These are phyloP conservation scores for Lenwebbia sp. DNA, from an alignment of 345 rosid genomes.

Conservation along the genomic window DNA sequence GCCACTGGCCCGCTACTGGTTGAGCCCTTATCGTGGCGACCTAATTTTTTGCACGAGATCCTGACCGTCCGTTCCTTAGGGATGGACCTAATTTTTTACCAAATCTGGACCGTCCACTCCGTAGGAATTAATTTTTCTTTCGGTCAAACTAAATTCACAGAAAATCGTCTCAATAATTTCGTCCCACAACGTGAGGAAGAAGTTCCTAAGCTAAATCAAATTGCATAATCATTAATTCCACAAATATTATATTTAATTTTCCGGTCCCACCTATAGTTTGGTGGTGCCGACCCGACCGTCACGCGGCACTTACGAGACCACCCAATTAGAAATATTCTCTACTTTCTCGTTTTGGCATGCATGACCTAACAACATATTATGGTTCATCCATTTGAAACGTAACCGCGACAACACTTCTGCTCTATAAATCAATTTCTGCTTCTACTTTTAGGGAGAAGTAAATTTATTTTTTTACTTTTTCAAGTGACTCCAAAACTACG, in stretches of 20 bases:
- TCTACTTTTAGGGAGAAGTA: no score
- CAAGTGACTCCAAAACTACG: no score
- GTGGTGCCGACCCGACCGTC: fast-evolving
- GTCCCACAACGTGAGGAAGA: not conserved
- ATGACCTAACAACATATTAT: not conserved
- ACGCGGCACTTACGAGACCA: fast-evolving
- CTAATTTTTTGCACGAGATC: not conserved
- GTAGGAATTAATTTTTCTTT: not conserved
- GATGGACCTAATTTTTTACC: not conserved
- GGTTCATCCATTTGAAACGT: no score
- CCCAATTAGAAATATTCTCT: fast-evolving
- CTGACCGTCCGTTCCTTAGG: not conserved
- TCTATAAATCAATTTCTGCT: no score
- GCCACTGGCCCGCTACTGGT: no score
- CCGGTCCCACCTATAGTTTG: not conserved
- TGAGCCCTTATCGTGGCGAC: not conserved
- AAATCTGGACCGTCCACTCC: not conserved
- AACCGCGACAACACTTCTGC: no score
- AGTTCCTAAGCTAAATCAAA: not conserved
- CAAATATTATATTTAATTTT: not conserved
- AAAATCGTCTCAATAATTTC: not conserved
- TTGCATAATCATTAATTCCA: not conserved
- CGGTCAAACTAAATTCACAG: no score
- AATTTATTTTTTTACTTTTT: no score
- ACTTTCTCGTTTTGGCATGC: fast-evolving